Evolutionary conservation across 768 basidiomycete genomes (phyloP).

Genomic region (Leccinum ochraceum): DNA sequence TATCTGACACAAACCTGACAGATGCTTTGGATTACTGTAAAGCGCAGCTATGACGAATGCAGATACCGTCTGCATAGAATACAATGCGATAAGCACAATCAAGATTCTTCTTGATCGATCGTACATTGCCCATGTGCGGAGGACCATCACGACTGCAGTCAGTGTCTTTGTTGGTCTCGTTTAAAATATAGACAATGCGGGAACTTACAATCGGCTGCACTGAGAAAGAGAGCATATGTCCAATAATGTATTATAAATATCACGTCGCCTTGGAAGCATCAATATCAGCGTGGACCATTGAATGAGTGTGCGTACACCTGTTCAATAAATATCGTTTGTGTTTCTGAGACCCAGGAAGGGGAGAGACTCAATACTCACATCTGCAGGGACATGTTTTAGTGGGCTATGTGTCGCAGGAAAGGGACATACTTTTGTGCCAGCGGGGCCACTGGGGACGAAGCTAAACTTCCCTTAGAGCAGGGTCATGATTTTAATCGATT

Average conservation of each 20-base stretch:
- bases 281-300: not conserved
- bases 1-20: not conserved
- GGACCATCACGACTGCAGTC: not conserved
- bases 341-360: not conserved
- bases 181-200: not conserved
- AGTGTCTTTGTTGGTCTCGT: not conserved
- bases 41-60: not conserved
- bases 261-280: not conserved
- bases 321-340: not conserved
- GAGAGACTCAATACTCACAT: not conserved
- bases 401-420: no score
- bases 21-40: not conserved
- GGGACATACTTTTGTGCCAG: no score
- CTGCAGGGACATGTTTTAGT: not conserved
- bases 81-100: not conserved
- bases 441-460: not conserved
- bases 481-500: no score
- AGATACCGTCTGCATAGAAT: not conserved
- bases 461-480: no score
- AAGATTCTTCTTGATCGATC: not conserved
- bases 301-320: not conserved
- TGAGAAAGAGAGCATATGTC: not conserved
- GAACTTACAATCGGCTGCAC: conserved; percentile 4
- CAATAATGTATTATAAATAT: not conserved
- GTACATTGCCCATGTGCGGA: conserved; percentile 2